Conservation (phyloP, 2,329 filamentous ascomycete species). For the Xylaria sp. region DNA sequence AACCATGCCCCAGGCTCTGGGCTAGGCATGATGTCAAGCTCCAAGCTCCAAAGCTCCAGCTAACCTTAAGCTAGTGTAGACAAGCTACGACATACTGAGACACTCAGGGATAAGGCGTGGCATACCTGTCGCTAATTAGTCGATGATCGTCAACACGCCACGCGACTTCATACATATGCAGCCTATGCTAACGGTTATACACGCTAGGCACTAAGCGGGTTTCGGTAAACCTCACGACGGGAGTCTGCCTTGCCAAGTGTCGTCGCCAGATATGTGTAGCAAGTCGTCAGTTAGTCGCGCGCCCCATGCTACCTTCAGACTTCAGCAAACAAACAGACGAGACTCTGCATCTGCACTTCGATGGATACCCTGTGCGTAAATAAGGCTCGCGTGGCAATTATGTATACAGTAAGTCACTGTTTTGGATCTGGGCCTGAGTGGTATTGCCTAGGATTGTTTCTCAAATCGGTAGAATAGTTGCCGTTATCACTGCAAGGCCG, state of each 20-base stretch:
- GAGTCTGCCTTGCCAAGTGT: conserved; percentile 29
- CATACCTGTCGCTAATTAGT: conserved; percentile 9
- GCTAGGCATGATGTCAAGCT: conserved; percentile 12
- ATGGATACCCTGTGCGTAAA: not conserved
- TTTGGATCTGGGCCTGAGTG: not conserved
- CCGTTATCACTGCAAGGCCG: not conserved
- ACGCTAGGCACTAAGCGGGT: conserved; percentile 22
- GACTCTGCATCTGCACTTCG: conserved; percentile 19
- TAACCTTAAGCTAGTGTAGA: not conserved
- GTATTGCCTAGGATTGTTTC: conserved; percentile 11
- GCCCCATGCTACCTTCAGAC: conserved; percentile 3
- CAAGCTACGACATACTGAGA: conserved; percentile 15
- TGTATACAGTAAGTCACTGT: conserved; percentile 23
- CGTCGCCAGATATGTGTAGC: conserved; percentile 17
- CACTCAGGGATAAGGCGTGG: conserved; percentile 5
- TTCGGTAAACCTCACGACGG: conserved; percentile 16
- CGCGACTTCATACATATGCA: conserved; percentile 8
- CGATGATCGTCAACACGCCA: conserved; percentile 8
- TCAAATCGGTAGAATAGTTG: conserved; percentile 10
- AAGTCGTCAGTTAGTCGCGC: conserved; percentile 8
- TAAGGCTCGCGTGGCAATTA: conserved; percentile 6
- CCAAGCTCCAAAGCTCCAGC: not conserved
- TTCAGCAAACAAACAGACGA: not conserved
- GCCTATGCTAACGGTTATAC: conserved; percentile 18
- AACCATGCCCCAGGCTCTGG: not conserved